phyloP scores from a whole-genome alignment of 495 filamentous ascomycete species.

The Articulospora tetracladia region DNA sequence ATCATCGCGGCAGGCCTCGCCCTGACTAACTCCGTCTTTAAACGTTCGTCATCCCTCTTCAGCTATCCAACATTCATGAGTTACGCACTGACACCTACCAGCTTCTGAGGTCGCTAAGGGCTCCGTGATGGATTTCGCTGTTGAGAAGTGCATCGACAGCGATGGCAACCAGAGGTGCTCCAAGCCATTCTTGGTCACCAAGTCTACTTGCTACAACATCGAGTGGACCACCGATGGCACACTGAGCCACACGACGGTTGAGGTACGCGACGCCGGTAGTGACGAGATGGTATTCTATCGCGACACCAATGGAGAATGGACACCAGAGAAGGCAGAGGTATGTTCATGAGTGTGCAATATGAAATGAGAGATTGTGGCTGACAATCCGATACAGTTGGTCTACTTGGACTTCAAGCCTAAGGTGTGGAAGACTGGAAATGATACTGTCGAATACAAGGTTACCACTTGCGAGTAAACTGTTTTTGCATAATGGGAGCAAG shows the following conservation, averaged over 20 bases:
- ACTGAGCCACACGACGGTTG: conserved; percentile 35
- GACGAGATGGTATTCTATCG: conserved; percentile 35
- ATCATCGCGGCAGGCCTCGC: conserved; percentile 25
- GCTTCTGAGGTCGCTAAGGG: conserved; percentile 26
- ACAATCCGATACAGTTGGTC: conserved; percentile 25
- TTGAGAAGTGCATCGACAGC: conserved; percentile 30
- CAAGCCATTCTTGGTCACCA: conserved; percentile 31
- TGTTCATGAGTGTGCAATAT: conserved; percentile 1
- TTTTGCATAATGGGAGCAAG: too few species aligned
- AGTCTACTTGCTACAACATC: conserved; percentile 33
- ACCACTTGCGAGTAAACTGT: conserved; percentile 30
- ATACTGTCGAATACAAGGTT: conserved; percentile 35
- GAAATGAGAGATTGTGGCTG: not conserved
- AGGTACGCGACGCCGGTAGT: conserved; percentile 34
- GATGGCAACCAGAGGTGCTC: conserved; percentile 33
- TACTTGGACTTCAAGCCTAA: conserved; percentile 41
- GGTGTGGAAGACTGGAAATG: conserved; percentile 32
- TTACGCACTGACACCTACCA: conserved; percentile 1
- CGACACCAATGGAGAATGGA: conserved; percentile 39
- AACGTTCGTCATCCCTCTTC: conserved; percentile 15
- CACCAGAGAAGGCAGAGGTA: conserved; percentile 30
- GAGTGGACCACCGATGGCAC: conserved; percentile 34
- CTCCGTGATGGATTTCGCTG: conserved; percentile 32
- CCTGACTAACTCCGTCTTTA: conserved; percentile 22
- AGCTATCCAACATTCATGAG: not conserved